These are phyloP conservation scores for Prosopis cineraria DNA, from an alignment of 306 rosid species.

Conservation along the genomic window DNA sequence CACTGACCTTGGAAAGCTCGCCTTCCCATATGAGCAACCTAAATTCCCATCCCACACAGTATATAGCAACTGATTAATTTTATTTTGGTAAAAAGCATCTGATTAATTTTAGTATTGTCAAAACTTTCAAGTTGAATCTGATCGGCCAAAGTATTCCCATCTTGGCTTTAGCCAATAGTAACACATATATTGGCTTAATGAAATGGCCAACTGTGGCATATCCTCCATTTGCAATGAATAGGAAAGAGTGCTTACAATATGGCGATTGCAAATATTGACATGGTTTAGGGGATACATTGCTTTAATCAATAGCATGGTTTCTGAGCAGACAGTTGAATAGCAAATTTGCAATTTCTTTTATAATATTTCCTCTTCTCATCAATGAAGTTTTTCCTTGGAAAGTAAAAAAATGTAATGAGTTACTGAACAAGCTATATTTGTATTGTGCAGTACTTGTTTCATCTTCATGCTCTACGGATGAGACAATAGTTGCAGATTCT, in stretches of 20 bases:
- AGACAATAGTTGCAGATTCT: conserved; percentile 87
- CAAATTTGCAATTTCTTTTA: not conserved
- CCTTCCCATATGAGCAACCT: not conserved
- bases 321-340: not conserved
- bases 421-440: conserved; percentile 25
- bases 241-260: conserved; percentile 9
- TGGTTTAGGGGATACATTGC: conserved; percentile 26
- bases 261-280: conserved; percentile 15
- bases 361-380: not conserved
- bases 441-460: conserved; percentile 72
- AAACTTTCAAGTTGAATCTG: not conserved
- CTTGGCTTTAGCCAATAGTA: not conserved
- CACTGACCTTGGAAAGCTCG: not conserved
- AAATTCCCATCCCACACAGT: not conserved
- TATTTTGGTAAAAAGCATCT: no score
- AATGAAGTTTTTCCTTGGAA: conserved; percentile 11
- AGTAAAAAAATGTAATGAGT: not conserved
- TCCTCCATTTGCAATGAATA: conserved; percentile 7
- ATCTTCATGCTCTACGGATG: conserved; percentile 90
- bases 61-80: no score
- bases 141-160: not conserved
- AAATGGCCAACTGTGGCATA: conserved; percentile 1
- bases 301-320: conserved; percentile 4
- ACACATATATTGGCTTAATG: conserved; percentile 9
- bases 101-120: not conserved